These are phyloP conservation scores for Citrullus colocynthis DNA, from an alignment of 306 rosid species.

Conservation along the genomic window DNA sequence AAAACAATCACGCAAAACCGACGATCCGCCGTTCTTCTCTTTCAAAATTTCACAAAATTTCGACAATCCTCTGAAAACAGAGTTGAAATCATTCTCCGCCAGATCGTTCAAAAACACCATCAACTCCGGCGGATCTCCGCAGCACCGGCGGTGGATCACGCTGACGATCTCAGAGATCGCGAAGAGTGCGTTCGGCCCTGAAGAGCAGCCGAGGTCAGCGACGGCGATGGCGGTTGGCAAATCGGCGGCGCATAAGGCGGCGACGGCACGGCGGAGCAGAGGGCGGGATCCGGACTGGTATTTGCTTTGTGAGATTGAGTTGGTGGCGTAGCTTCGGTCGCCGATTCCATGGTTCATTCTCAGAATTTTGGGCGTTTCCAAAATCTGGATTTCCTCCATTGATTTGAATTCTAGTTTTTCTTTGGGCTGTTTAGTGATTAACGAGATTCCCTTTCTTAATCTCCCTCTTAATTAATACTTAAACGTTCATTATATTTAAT, in stretches of 20 bases:
- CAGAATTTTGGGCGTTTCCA: background rate
- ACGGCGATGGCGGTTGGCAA: background rate
- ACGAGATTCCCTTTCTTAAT: background rate
- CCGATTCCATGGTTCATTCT: conserved; percentile 5
- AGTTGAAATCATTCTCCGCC: conserved; percentile 38
- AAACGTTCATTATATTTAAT: background rate
- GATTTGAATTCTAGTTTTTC: no score
- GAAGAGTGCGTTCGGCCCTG: conserved; percentile 9
- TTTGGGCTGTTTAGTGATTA: background rate
- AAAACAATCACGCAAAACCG: conserved; percentile 7
- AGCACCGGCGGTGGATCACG: background rate
- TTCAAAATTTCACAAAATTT: conserved; percentile 6
- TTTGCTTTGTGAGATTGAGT: background rate
- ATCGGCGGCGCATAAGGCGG: background rate
- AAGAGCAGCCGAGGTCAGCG: conserved; percentile 18
- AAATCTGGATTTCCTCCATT: background rate
- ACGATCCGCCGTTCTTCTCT: background rate
- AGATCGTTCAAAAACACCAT: conserved; percentile 38
- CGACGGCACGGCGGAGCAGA: background rate
- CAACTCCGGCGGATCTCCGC: background rate
- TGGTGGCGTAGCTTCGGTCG: conserved; percentile 1
- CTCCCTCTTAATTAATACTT: no score
- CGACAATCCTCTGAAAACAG: conserved; percentile 19
- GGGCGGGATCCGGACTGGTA: background rate
- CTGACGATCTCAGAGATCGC: conserved; percentile 7